Evolutionary conservation across 345 rosid genomes (phyloP).

Genomic region (Carallia pectinifolia): DNA sequence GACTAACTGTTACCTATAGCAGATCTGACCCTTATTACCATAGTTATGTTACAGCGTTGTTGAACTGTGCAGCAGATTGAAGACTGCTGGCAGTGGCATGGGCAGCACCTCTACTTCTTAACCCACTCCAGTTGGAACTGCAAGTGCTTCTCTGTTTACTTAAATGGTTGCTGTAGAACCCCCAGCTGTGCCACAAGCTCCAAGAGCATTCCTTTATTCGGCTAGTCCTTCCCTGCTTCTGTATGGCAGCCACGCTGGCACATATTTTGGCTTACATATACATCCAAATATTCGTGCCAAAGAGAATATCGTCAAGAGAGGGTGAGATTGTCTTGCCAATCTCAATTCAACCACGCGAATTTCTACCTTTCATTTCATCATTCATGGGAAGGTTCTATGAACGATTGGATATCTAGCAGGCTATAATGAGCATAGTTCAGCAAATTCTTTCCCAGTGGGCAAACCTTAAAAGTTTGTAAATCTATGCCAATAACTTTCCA

Average conservation of each 20-base stretch:
- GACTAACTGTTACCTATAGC: slow-evolving; percentile 5
- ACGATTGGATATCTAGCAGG: neutral
- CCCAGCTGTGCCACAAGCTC: slow-evolving; percentile 7
- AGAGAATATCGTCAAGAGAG: neutral
- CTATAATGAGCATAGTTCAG: neutral
- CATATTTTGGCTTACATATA: neutral
- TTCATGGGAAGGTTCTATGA: neutral
- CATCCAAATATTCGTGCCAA: neutral
- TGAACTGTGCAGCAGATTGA: slow-evolving; percentile 3
- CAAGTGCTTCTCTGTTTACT: neutral
- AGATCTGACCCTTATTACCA: slow-evolving; percentile 12
- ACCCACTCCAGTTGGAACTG: slow-evolving; percentile 15
- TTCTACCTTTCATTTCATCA: neutral
- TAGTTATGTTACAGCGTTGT: slow-evolving; percentile 2
- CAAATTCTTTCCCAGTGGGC: neutral
- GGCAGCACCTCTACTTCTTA: neutral
- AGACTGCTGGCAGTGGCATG: neutral
- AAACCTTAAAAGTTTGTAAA: neutral
- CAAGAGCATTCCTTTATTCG: slow-evolving; percentile 1
- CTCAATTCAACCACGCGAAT: neutral
- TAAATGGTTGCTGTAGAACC: neutral
- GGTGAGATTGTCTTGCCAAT: neutral
- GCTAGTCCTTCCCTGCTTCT: slow-evolving; percentile 1
- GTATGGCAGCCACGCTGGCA: slow-evolving; percentile 16
- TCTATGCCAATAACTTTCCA: too few species aligned